Percentiles rank a stretch among this genome's conserved stretches.
Evolutionary conservation across 2,329 filamentous ascomycete species (phyloP).

Genomic region (Alternaria alternata): DNA sequence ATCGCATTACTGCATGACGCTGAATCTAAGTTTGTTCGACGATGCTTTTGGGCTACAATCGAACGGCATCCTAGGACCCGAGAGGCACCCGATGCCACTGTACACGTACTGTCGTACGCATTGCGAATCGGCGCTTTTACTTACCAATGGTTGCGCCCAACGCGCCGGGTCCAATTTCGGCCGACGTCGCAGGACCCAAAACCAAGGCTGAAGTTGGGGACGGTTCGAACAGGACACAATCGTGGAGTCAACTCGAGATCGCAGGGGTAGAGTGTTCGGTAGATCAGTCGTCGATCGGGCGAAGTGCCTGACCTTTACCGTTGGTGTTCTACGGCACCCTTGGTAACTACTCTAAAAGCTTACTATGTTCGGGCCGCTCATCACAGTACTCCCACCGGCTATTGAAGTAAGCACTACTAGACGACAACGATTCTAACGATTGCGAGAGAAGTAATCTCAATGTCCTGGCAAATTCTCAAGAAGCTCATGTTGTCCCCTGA

Average conservation of each 20-base stretch:
- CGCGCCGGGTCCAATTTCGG: neutral
- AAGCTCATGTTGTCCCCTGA: neutral
- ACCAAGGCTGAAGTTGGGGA: neutral
- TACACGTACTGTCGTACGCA: neutral
- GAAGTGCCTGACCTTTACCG: neutral
- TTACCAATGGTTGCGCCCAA: neutral
- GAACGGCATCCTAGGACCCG: neutral
- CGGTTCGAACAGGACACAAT: neutral
- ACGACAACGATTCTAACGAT: neutral
- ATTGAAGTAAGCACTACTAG: neutral
- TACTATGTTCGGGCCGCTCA: neutral
- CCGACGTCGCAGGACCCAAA: neutral
- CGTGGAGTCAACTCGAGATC: neutral
- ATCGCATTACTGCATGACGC: neutral
- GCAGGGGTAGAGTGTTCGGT: neutral
- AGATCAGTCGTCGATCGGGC: neutral
- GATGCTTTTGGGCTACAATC: neutral
- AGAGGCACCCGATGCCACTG: neutral
- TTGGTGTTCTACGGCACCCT: neutral
- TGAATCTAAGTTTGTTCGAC: neutral
- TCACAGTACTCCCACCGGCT: neutral
- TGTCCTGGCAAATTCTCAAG: neutral
- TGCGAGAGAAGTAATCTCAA: neutral
- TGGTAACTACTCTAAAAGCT: neutral
- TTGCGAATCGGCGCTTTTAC: neutral